phyloP scores from a whole-genome alignment of 495 filamentous ascomycete genomes.

The Neohortaea acidophila region DNA sequence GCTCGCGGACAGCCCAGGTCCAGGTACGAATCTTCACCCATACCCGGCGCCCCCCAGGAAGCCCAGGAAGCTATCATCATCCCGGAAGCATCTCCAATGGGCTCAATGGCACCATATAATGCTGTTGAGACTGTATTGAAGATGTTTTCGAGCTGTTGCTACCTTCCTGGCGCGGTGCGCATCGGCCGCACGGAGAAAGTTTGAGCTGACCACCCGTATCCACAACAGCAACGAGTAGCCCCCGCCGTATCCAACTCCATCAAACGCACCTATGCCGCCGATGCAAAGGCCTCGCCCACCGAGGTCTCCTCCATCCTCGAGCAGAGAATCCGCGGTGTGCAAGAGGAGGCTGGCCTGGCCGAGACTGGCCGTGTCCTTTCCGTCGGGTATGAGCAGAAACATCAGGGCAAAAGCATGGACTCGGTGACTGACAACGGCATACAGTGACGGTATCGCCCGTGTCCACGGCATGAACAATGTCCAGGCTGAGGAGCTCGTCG shows the following conservation, averaged over 20 bases:
- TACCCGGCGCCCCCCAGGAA: too few species aligned
- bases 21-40: too few species aligned
- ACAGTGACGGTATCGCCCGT: constrained; percentile 99
- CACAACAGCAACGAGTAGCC: constrained; percentile 63
- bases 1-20: too few species aligned
- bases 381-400: constrained; percentile 69
- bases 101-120: constrained; percentile 13
- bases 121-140: not conserved
- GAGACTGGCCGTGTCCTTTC: constrained; percentile 98
- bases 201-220: too few species aligned
- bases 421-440: constrained; percentile 29
- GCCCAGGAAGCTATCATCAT: too few species aligned
- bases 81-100: not conserved
- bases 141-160: too few species aligned
- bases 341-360: constrained; percentile 89
- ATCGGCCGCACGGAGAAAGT: too few species aligned
- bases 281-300: constrained; percentile 88
- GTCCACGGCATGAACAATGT: constrained; percentile 99
- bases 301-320: constrained; percentile 99
- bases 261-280: constrained; percentile 76
- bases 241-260: constrained; percentile 63
- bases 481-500: constrained; percentile 98
- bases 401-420: too few species aligned
- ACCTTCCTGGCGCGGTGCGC: too few species aligned
- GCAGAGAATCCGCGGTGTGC: constrained; percentile 93